These are phyloP conservation scores for Trypanosoma boissoni DNA, from an alignment of 208 protist species.

Conservation along the genomic window DNA sequence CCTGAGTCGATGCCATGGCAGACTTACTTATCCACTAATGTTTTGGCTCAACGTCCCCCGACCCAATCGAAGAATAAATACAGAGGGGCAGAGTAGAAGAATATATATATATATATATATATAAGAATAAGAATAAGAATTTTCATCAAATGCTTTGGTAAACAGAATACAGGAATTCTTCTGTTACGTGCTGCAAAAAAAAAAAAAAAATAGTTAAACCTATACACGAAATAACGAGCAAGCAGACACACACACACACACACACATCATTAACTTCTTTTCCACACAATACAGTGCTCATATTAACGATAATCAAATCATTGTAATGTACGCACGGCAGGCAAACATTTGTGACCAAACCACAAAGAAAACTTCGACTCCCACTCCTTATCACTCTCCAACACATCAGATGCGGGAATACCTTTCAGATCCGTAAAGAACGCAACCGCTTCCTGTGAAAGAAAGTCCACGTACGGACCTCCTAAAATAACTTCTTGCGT, in stretches of 20 bases:
- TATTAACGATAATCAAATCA: too few species aligned
- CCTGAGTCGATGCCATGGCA: conserved; percentile 10
- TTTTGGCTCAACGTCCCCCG: neutral
- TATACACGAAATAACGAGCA: neutral
- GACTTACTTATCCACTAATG: neutral
- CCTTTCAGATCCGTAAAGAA: conserved; percentile 32
- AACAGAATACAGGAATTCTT: neutral
- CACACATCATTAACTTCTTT: too few species aligned
- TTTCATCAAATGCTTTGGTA: neutral
- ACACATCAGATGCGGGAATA: conserved; percentile 15
- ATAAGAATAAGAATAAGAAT: conserved; percentile 4
- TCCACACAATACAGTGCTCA: too few species aligned
- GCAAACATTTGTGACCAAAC: conserved; percentile 14
- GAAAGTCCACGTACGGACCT: conserved; percentile 55
- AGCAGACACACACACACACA: too few species aligned
- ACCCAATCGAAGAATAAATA: neutral
- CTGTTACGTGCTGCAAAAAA: conserved; percentile 6
- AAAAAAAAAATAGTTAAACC: conserved; percentile 7
- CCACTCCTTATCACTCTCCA: neutral
- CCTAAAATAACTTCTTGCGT: conserved; percentile 53
- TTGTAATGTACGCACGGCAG: conserved; percentile 4
- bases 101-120: neutral
- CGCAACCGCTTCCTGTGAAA: conserved; percentile 39
- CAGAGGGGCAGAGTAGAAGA: neutral
- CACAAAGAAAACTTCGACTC: conserved; percentile 8